These are phyloP conservation scores for Pythium insidiosum DNA, from an alignment of 352 stramenopile species.

Conservation along the genomic window DNA sequence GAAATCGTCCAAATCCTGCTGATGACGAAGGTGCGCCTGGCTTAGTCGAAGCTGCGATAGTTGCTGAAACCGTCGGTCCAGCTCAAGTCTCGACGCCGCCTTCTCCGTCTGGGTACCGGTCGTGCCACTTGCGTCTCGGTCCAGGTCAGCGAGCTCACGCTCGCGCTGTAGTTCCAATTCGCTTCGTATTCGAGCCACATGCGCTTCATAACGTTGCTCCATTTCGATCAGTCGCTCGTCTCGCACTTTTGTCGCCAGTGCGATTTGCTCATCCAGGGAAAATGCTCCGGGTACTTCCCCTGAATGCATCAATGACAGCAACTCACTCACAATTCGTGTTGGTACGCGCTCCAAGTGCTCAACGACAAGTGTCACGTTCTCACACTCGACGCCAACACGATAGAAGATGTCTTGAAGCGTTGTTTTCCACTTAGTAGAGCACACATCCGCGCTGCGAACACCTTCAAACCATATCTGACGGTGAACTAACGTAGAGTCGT, in stretches of 20 bases:
- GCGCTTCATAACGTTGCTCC: constrained; percentile 22
- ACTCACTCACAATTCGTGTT: constrained; percentile 20
- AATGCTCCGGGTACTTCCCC: constrained; percentile 56
- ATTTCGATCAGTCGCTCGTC: constrained; percentile 56
- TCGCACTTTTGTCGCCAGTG: constrained; percentile 42
- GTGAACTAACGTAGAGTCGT: no score
- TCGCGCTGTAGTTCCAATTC: constrained; percentile 20
- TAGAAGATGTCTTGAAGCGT: constrained; percentile 41
- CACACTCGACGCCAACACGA: constrained; percentile 38
- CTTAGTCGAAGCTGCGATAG: constrained; percentile 12
- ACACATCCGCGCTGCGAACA: constrained; percentile 9
- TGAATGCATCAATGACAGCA: constrained; percentile 38
- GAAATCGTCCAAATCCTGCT: constrained; percentile 60
- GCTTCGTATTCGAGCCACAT: constrained; percentile 22
- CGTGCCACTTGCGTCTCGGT: no score
- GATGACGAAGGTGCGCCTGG: constrained; percentile 37
- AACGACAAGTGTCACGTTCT: constrained; percentile 49
- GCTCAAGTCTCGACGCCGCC: constrained; percentile 26
- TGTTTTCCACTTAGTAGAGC: constrained; percentile 26
- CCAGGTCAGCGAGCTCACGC: no score
- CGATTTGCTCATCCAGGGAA: constrained; percentile 56
- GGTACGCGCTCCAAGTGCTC: constrained; percentile 40
- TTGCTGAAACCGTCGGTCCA: constrained; percentile 30
- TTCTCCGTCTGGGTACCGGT: constrained; percentile 16
- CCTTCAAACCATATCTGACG: no score